phyloP scores from a whole-genome alignment of 2,329 filamentous ascomycete species.

The Rasamsonia emersonii region DNA sequence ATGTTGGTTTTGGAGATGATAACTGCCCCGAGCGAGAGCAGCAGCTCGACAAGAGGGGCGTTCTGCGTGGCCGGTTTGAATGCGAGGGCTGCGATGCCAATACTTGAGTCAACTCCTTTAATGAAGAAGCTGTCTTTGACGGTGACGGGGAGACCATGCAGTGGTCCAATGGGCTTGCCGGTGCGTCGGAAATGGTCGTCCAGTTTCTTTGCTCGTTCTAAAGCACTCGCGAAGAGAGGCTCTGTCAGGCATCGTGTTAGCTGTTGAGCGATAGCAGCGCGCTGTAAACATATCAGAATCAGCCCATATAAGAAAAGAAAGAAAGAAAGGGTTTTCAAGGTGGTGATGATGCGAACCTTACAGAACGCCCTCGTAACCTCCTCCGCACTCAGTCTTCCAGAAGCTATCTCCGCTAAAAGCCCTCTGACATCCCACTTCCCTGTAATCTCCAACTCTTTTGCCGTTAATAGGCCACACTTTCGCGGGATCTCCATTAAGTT shows the following conservation, averaged over 20 bases:
- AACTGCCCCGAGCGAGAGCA: constrained; percentile 36
- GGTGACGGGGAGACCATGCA: constrained; percentile 54
- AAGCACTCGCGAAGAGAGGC: constrained; percentile 42
- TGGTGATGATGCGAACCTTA: constrained; percentile 38
- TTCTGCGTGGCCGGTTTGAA: constrained; percentile 44
- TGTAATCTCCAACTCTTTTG: constrained; percentile 47
- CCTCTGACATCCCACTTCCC: constrained; percentile 41
- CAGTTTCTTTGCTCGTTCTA: constrained; percentile 40
- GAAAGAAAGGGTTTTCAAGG: neutral
- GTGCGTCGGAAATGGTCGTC: constrained; percentile 36
- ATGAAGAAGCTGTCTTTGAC: constrained; percentile 41
- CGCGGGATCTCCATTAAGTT: constrained; percentile 43
- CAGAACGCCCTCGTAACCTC: constrained; percentile 48
- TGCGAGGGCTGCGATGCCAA: constrained; percentile 53
- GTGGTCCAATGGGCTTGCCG: constrained; percentile 43
- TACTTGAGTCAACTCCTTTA: constrained; percentile 44
- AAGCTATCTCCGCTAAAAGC: constrained; percentile 27
- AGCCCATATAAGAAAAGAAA: neutral
- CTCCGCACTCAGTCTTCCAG: constrained; percentile 27
- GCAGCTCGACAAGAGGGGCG: constrained; percentile 5
- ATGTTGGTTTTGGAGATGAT: constrained; percentile 51
- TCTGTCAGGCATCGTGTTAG: constrained; percentile 44
- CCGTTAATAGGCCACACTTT: constrained; percentile 44
- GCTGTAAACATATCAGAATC: constrained; percentile 12
- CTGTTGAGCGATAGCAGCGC: constrained; percentile 32